phyloP scores from a whole-genome alignment of 495 filamentous ascomycete genomes.

The Tuber indicum region DNA sequence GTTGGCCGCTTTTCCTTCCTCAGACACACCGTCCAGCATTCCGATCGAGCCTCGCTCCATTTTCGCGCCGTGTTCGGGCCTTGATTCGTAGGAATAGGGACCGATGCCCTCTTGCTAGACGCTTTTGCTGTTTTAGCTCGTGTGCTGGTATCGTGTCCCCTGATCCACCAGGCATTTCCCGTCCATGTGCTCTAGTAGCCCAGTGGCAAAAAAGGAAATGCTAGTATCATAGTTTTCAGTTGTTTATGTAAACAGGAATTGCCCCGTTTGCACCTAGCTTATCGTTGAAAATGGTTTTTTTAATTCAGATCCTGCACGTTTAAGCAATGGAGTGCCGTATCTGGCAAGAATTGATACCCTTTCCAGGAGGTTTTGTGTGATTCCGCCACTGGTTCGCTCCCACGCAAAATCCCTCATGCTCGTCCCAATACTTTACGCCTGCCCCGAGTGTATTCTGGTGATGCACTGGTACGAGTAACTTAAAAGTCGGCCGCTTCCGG shows the following conservation, averaged over 20 bases:
- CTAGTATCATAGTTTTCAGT: conserved; percentile 2
- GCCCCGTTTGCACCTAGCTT: background rate
- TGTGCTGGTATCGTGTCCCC: conserved; percentile 3
- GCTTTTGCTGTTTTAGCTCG: background rate
- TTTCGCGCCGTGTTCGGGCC: background rate
- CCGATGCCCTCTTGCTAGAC: conserved; percentile 1
- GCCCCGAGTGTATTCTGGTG: too few relatives aligned
- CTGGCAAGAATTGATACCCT: too few relatives aligned
- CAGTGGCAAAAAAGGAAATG: conserved; percentile 5
- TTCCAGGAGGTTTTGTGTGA: too few relatives aligned
- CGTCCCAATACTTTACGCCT: too few relatives aligned
- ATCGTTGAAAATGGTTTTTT: background rate
- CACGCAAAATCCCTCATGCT: too few relatives aligned
- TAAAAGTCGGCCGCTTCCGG: background rate
- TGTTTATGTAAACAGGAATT: conserved; percentile 20
- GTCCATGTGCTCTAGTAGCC: background rate
- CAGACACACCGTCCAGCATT: background rate
- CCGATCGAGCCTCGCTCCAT: background rate
- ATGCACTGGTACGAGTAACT: background rate
- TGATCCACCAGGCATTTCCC: conserved; percentile 13
- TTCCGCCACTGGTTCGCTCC: too few relatives aligned
- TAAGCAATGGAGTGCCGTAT: too few relatives aligned
- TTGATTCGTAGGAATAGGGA: background rate
- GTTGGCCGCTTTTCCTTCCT: background rate
- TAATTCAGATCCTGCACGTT: background rate